Conservation (phyloP, 257 asterid species). For the Gentiana straminea region DNA sequence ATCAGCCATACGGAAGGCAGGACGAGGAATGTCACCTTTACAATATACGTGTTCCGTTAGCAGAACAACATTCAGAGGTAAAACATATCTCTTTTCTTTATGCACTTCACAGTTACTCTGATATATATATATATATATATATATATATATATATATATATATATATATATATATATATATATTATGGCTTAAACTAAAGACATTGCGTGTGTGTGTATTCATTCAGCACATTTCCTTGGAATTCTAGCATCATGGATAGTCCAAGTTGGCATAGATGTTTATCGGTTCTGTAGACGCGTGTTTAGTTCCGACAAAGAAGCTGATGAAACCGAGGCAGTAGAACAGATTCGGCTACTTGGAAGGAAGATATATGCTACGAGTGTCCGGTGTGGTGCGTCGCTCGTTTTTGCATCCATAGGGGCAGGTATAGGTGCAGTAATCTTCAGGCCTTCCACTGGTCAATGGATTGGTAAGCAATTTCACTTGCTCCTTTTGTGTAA, state of each 20-base stretch:
- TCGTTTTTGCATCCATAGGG: slow-evolving; percentile 75
- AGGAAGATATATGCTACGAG: slow-evolving; percentile 42
- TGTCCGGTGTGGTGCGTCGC: slow-evolving; percentile 55
- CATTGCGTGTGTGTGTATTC: slow-evolving; percentile 3
- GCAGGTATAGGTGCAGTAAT: slow-evolving; percentile 73
- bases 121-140: background rate
- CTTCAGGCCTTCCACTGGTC: slow-evolving; percentile 72
- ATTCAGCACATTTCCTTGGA: slow-evolving; percentile 76
- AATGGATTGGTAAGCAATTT: slow-evolving; percentile 67
- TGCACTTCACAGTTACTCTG: background rate
- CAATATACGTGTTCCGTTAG: slow-evolving; percentile 44
- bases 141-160: no score
- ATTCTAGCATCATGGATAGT: slow-evolving; percentile 82
- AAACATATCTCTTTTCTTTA: background rate
- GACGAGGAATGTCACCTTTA: slow-evolving; percentile 46
- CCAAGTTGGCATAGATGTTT: slow-evolving; percentile 68
- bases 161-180: no score
- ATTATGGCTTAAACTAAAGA: slow-evolving; percentile 2
- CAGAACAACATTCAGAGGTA: slow-evolving; percentile 86
- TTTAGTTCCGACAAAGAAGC: slow-evolving; percentile 21
- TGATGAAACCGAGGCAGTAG: slow-evolving; percentile 22
- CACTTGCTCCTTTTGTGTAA: no score
- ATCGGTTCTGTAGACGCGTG: slow-evolving; percentile 33
- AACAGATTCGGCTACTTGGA: slow-evolving; percentile 33
- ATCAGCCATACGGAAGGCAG: slow-evolving; percentile 90